Evolutionary conservation across 1,284 basidiomycete genomes (phyloP).

Genomic region (Moesziomyces sp.): DNA sequence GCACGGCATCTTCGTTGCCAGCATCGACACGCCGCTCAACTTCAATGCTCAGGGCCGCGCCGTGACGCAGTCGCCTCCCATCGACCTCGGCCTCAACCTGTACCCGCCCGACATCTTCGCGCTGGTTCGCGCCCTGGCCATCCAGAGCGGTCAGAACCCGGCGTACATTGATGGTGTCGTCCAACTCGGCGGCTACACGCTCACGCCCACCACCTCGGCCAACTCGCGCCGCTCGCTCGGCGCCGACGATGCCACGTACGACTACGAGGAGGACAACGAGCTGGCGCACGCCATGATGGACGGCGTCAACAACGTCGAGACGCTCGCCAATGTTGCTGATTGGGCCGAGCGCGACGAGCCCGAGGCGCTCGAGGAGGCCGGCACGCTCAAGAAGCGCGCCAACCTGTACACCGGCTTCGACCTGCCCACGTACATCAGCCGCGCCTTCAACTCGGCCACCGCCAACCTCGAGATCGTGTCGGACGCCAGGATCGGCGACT

Average conservation of each 20-base stretch:
- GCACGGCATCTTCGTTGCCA: constrained; percentile 76
- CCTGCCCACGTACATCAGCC: constrained; percentile 76
- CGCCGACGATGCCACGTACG: constrained; percentile 28
- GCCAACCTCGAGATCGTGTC: constrained; percentile 75
- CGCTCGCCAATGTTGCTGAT: constrained; percentile 53
- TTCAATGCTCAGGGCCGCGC: constrained; percentile 74
- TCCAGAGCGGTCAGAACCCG: constrained; percentile 75
- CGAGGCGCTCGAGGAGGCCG: constrained; percentile 25
- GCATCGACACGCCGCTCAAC: constrained; percentile 74
- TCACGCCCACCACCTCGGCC: constrained; percentile 69
- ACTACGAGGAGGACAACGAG: constrained; percentile 53
- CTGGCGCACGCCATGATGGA: constrained; percentile 51
- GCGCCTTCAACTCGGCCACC: constrained; percentile 76
- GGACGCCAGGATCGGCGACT: constrained; percentile 76
- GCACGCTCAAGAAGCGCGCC: constrained; percentile 70
- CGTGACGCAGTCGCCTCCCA: constrained; percentile 74
- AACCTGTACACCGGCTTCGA: constrained; percentile 73
- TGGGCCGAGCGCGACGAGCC: constrained; percentile 44
- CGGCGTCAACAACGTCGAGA: constrained; percentile 66
- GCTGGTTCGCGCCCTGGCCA: constrained; percentile 76
- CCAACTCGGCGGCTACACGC: constrained; percentile 76
- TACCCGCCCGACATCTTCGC: constrained; percentile 79
- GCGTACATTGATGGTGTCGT: constrained; percentile 78
- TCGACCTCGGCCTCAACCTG: constrained; percentile 78
- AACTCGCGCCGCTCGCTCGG: constrained; percentile 42